Evolutionary conservation across 345 rosid species (phyloP).

Genomic region (Clausena lansium): DNA sequence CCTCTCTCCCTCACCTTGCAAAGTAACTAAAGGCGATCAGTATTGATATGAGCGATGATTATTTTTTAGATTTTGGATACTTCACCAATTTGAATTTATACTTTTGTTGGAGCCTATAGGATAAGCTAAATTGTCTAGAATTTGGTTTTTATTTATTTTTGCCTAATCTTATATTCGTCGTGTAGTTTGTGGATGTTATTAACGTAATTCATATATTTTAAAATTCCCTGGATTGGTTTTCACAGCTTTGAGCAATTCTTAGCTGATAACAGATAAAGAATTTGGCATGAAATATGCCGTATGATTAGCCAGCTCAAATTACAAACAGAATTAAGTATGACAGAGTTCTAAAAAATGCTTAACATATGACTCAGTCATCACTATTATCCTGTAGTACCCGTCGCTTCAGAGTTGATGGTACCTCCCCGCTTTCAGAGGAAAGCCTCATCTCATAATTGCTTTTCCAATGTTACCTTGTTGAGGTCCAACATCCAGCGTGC

Average conservation of each 20-base stretch:
- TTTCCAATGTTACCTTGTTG: background rate
- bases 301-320: background rate
- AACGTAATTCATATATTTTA: too few relatives aligned
- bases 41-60: too few relatives aligned
- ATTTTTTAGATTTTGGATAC: too few relatives aligned
- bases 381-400: background rate
- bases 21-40: too few relatives aligned
- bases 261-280: background rate
- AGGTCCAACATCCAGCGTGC: background rate
- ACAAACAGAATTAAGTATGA: background rate
- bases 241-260: rapidly evolving
- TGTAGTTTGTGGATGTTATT: too few relatives aligned
- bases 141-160: too few relatives aligned
- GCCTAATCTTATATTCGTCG: too few relatives aligned
- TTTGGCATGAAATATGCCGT: background rate
- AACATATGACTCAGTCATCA: background rate
- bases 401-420: background rate
- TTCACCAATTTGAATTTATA: too few relatives aligned
- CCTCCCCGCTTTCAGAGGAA: background rate
- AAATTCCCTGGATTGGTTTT: too few relatives aligned
- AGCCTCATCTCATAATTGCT: background rate
- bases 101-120: too few relatives aligned
- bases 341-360: background rate
- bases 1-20: too few relatives aligned
- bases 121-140: too few relatives aligned